Evolutionary conservation across 148 eudicot genomes (phyloP).

Genomic region (Bassia scoparia): DNA sequence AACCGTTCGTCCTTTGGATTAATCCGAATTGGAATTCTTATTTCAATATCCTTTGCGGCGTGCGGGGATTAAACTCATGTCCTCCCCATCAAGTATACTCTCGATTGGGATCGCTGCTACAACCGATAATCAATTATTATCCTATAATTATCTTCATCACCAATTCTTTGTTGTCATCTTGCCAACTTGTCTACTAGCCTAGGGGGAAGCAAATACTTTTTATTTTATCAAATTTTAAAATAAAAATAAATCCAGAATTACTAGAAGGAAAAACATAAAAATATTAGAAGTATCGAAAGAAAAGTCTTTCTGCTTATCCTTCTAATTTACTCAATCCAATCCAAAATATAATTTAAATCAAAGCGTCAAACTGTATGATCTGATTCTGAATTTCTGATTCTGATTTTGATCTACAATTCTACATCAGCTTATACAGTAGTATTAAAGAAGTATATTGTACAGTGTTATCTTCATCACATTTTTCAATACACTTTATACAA

Average conservation of each 20-base stretch:
- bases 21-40: too few relatives aligned
- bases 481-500: background rate
- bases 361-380: background rate
- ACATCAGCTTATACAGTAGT: slow-evolving; percentile 15
- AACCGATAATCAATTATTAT: too few relatives aligned
- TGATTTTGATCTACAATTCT: slow-evolving; percentile 24
- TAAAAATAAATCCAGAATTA: background rate
- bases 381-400: background rate
- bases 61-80: too few relatives aligned
- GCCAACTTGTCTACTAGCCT: too few relatives aligned
- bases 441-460: background rate
- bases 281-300: background rate
- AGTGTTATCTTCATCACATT: slow-evolving; percentile 22
- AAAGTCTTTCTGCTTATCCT: slow-evolving; percentile 16
- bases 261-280: background rate
- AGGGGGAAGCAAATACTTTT: too few relatives aligned
- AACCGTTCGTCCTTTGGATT: too few relatives aligned
- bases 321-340: slow-evolving; percentile 28
- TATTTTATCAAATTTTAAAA: too few relatives aligned
- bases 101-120: too few relatives aligned
- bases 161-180: too few relatives aligned
- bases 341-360: background rate
- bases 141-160: too few relatives aligned
- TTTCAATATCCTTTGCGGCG: too few relatives aligned
- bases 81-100: too few relatives aligned